Percentiles rank a stretch among this genome's conserved stretches.
Evolutionary conservation across 169 alveolate species (phyloP).

Genomic region (Babesia microti): DNA sequence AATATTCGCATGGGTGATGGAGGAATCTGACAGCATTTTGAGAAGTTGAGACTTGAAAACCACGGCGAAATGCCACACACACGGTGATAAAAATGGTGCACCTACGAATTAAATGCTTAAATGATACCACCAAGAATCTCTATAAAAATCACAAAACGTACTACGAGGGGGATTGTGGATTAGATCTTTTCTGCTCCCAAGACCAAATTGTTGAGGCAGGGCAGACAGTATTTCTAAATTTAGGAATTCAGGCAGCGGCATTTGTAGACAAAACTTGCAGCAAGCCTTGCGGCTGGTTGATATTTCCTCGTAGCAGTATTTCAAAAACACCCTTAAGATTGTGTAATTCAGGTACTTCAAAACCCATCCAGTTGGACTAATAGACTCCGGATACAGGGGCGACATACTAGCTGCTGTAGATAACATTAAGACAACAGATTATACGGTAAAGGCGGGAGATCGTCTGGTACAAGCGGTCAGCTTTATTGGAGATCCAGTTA

Average conservation of each 20-base stretch:
- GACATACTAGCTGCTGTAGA: conserved; percentile 76
- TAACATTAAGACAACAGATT: conserved; percentile 70
- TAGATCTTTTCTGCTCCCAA: conserved; percentile 72
- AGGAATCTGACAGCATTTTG: too few species aligned
- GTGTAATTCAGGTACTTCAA: conserved; percentile 64
- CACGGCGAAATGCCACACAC: not conserved
- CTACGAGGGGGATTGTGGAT: conserved; percentile 80
- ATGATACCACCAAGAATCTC: conserved; percentile 42
- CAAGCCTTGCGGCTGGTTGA: conserved; percentile 55
- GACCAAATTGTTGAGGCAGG: conserved; percentile 69
- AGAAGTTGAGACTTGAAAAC: too few species aligned
- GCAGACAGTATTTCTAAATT: conserved; percentile 63
- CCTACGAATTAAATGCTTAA: conserved; percentile 37
- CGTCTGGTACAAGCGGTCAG: conserved; percentile 74
- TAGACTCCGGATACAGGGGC: conserved; percentile 84
- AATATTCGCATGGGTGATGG: too few species aligned
- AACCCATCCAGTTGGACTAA: conserved; percentile 60
- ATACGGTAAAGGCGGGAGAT: conserved; percentile 71
- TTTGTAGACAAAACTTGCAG: conserved; percentile 10
- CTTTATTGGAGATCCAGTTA: conserved; percentile 73
- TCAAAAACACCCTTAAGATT: conserved; percentile 79
- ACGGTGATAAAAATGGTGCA: conserved; percentile 34
- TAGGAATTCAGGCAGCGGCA: conserved; percentile 79
- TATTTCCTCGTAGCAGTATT: conserved; percentile 76
- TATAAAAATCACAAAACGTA: conserved; percentile 62